These are phyloP conservation scores for Hypsizygus ulmarius DNA, from an alignment of 1,284 basidiomycete species.

Conservation along the genomic window DNA sequence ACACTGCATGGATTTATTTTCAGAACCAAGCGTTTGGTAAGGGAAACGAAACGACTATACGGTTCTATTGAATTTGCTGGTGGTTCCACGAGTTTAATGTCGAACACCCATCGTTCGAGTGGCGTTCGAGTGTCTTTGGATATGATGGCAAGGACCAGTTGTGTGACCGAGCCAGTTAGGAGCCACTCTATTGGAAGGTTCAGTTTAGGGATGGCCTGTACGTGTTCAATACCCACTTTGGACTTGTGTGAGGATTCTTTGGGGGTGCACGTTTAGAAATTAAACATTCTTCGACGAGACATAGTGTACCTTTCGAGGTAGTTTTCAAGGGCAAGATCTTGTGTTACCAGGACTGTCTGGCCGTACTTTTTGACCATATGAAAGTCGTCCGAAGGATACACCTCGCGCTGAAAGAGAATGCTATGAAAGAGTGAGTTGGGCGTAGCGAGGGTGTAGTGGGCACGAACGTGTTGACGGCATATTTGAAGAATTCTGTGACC, in stretches of 20 bases:
- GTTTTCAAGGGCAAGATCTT: conserved; percentile 88
- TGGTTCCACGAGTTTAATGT: conserved; percentile 79
- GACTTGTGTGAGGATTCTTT: conserved; percentile 86
- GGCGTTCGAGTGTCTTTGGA: conserved; percentile 90
- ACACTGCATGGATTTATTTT: conserved; percentile 30
- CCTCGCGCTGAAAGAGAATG: conserved; percentile 94
- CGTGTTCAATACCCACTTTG: conserved; percentile 59
- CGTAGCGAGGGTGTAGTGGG: not conserved
- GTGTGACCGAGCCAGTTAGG: conserved; percentile 83
- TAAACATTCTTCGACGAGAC: conserved; percentile 7
- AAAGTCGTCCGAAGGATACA: conserved; percentile 98
- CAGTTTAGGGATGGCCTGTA: conserved; percentile 13
- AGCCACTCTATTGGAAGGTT: conserved; percentile 73
- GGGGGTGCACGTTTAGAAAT: conserved; percentile 10
- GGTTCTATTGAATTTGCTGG: conserved; percentile 44
- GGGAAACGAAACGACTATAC: conserved; percentile 31
- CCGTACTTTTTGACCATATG: conserved; percentile 99
- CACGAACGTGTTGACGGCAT: conserved; percentile 90
- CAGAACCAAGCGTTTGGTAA: conserved; percentile 1
- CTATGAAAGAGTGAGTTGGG: conserved; percentile 38
- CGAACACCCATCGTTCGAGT: conserved; percentile 98
- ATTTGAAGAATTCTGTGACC: conserved; percentile 99
- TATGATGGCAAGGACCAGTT: conserved; percentile 94
- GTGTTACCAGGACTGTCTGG: conserved; percentile 91
- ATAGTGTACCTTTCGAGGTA: conserved; percentile 77